Evolutionary conservation across 163 green algal genomes (phyloP), one percentile per base, ranked within the genome.

Genomic region (Chlamydomonas reinhardtii): DNA sequence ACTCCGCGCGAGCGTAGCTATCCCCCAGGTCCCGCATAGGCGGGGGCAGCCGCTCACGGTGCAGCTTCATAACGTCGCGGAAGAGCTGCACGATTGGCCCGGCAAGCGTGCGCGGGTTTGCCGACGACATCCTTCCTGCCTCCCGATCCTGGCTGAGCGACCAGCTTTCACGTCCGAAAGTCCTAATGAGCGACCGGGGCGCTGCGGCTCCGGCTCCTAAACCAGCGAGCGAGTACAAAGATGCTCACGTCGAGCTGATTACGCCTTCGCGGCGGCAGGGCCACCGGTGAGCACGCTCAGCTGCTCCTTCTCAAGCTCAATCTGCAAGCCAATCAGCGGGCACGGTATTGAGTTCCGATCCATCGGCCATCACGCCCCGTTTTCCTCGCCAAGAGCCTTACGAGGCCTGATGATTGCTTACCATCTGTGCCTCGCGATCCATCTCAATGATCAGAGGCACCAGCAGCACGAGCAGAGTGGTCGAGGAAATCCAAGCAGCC

Each of bases 381-480:
- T 56, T 22, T 17, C 6, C 48, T 56, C 2, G 48, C 48, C 48
- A 9, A 17, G 48, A 9, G 48, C 48, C 48, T 56, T 14, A 56
- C 48, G 48, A 56, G 48, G 48, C 48, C 48, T 22, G 11, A 19
- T 2, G 1, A 56, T 20, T 19, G 48, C 48, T 56, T 56, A 56
- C 82, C 79, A 98, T 89, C 92, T 99, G 96, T 82, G 96, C 91
- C 91, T 99, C 97, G 16, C 96, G 89, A 77, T 99, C 97, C 96
- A 99, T 98, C 88, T 99, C 97, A 39, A 99, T 97, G 37, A 99
- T 98, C 14, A 99, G 90, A 12, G 97, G 97, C n/a, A 99, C 94
- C 2, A 98, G 90, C 16, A 99, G 88, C 14, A 99, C 90, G 17
- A 99, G 86, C 62, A 98, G 95, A 14, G 95, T 96, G 27, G 97